Evolutionary conservation across 169 alveolate genomes (phyloP).

Genomic region (Theileria orientalis): DNA sequence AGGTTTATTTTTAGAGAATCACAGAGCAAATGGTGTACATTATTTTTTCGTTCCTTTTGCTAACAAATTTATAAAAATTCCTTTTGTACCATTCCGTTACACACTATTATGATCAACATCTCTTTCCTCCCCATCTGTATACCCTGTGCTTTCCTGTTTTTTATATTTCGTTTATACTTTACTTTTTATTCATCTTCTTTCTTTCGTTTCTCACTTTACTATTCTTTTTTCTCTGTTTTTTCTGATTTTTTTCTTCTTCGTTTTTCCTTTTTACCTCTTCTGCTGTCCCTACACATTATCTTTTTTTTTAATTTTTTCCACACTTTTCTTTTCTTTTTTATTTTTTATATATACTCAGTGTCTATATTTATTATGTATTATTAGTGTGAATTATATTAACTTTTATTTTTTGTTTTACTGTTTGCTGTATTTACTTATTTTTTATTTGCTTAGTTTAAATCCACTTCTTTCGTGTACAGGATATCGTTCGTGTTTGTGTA

Average conservation of each 20-base stretch:
- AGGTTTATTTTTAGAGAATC: not conserved
- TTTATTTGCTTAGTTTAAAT: no score
- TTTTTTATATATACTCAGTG: no score
- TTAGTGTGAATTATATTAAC: no score
- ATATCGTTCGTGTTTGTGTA: constrained; percentile 19
- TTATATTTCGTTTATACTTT: not conserved
- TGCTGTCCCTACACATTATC: not conserved
- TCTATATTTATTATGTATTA: no score
- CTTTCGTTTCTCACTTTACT: not conserved
- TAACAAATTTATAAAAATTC: not conserved
- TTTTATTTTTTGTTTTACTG: no score
- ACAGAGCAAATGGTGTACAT: not conserved
- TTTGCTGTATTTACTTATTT: no score
- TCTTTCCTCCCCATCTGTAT: constrained; percentile 4
- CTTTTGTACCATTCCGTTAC: not conserved
- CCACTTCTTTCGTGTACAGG: constrained; percentile 52
- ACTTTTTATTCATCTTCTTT: not conserved
- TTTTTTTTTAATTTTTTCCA: not conserved
- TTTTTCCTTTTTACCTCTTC: not conserved
- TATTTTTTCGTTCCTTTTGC: not conserved
- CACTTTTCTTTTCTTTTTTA: no score
- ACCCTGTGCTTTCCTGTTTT: not conserved
- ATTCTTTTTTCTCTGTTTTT: not conserved
- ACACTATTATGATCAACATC: constrained; percentile 13
- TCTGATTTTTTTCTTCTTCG: not conserved